Base-by-base conservation (phyloP, 139 green algal genomes). In the Gonium pectorale region DNA sequence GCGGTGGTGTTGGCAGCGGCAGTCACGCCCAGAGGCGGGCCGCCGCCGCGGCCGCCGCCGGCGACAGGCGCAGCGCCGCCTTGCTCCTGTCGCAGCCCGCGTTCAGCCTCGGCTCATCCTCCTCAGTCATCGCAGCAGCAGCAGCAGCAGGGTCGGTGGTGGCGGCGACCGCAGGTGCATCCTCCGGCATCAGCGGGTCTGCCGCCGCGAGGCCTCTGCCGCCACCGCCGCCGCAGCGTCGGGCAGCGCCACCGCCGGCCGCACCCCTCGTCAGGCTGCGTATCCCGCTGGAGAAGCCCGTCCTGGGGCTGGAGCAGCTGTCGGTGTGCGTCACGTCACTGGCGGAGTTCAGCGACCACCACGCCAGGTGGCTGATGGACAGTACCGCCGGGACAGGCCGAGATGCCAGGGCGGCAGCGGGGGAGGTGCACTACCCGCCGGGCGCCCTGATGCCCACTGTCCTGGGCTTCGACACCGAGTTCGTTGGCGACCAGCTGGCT, bases 391-490 rank as follows among this genome's bases (percentile, higher is more conserved):
- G 27, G 3, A 37, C 35, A 31, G n/a, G 60, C 5, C 38, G 38
- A 0, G 60, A n/a, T n/a, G n/a, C n/a, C n/a, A n/a, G n/a, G n/a
- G n/a, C n/a, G n/a, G n/a, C n/a, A n/a, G n/a, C n/a, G n/a, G n/a
- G n/a, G n/a, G n/a, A n/a, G n/a, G n/a, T n/a, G n/a, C n/a, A n/a
- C n/a, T n/a, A n/a, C n/a, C n/a, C n/a, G n/a, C n/a, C n/a, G n/a
- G n/a, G n/a, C n/a, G n/a, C n/a, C n/a, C 56, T n/a, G 46, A 1
- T 67, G 35, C 79, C 33, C 8, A 31, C 43, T 11, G 64, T 77
- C 0, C 27, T 85, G 0, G 79, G 79, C 3, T 85, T 78, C 9
- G 79, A 85, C 46, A 85, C 79, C 27, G 79, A 85, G 44, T 85
- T 85, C 15, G 11, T 75, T 1, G 79, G 63, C 17, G 64, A 56